phyloP scores from a whole-genome alignment of 805 yeast genomes.

The Cyberlindnera euphorbiae region DNA sequence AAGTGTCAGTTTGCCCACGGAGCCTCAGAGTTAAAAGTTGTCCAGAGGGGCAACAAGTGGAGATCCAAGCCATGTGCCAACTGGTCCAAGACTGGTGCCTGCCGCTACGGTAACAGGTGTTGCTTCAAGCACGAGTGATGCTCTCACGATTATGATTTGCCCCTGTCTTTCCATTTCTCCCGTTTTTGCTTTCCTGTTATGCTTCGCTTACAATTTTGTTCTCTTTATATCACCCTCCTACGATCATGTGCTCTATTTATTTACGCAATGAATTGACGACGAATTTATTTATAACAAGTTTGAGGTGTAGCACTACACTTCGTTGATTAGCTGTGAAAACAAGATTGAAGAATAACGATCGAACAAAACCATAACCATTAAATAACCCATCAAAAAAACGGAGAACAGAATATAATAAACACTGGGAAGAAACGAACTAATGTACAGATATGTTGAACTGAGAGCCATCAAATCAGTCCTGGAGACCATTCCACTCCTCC shows the following conservation, averaged over 20 bases:
- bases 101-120: conserved; percentile 88
- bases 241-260: conserved; percentile 13
- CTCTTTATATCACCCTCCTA: too few relatives aligned
- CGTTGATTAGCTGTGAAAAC: too few relatives aligned
- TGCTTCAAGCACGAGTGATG: conserved; percentile 73
- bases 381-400: too few relatives aligned
- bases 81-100: conserved; percentile 76
- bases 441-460: too few relatives aligned
- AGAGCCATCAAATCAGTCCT: conserved; percentile 7
- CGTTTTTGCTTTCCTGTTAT: background rate
- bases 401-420: too few relatives aligned
- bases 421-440: too few relatives aligned
- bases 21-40: conserved; percentile 61
- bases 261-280: conserved; percentile 12
- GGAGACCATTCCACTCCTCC: conserved; percentile 25
- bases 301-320: background rate
- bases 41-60: conserved; percentile 77
- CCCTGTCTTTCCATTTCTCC: too few relatives aligned
- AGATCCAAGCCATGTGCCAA: conserved; percentile 88
- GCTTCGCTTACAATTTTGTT: too few relatives aligned
- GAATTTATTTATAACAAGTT: conserved; percentile 4
- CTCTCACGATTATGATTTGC: background rate
- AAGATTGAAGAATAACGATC: too few relatives aligned
- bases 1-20: conserved; percentile 98
- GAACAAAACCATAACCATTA: too few relatives aligned